These are phyloP conservation scores for Alternaria solani DNA, from an alignment of 2,329 filamentous ascomycete genomes.

Conservation along the genomic window DNA sequence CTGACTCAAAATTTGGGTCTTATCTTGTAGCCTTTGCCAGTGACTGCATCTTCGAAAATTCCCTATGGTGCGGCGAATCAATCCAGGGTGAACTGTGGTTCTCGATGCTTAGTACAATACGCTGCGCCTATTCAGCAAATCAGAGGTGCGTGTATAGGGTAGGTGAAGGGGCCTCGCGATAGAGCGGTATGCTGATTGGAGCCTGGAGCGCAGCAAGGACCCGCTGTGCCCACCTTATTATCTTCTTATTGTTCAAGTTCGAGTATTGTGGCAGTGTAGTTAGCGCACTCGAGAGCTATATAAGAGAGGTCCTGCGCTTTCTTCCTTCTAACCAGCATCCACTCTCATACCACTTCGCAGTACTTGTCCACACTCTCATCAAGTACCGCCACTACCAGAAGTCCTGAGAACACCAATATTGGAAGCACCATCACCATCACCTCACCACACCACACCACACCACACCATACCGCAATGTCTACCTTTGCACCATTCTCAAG, in stretches of 20 bases:
- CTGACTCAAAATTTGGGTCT: background rate
- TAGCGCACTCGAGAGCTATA: background rate
- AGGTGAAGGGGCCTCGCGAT: background rate
- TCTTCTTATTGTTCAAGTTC: background rate
- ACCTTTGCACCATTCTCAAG: conserved; percentile 6
- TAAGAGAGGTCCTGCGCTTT: background rate
- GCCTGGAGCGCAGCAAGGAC: background rate
- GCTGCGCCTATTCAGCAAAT: background rate
- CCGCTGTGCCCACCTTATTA: background rate
- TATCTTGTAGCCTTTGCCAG: background rate
- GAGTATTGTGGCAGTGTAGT: background rate
- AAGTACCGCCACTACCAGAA: background rate
- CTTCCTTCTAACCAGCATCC: background rate
- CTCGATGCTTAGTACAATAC: background rate
- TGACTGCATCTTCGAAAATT: background rate
- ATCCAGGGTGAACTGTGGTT: background rate
- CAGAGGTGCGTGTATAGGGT: background rate
- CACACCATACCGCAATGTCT: too few relatives aligned
- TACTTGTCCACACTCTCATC: background rate
- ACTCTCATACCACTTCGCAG: background rate
- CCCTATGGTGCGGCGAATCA: background rate
- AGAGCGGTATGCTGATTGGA: background rate
- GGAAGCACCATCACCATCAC: background rate
- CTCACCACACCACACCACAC: too few relatives aligned
- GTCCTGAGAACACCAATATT: background rate